Evolutionary conservation across 805 yeast species (phyloP).

Genomic region (Ogataea pini): DNA sequence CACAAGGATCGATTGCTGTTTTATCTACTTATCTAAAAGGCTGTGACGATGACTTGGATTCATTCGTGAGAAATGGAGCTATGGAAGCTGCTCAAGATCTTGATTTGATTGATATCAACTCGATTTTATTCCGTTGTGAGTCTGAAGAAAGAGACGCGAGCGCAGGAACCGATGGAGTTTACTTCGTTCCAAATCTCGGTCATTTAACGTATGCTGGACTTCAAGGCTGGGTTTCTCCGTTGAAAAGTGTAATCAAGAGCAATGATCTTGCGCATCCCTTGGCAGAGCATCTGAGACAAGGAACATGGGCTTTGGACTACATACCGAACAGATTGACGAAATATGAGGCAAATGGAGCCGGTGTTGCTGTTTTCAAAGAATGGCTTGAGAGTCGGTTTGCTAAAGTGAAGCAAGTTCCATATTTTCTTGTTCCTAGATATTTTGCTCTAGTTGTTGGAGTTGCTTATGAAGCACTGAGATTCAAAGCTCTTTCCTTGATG

Average conservation of each 20-base stretch:
- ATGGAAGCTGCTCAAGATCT: conserved; percentile 66
- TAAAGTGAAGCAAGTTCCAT: conserved; percentile 67
- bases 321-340: conserved; percentile 60
- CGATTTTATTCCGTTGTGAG: conserved; percentile 73
- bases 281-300: conserved; percentile 76
- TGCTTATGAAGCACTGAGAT: conserved; percentile 80
- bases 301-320: conserved; percentile 88
- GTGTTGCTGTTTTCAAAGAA: conserved; percentile 53
- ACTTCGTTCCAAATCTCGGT: conserved; percentile 74
- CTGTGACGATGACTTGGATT: conserved; percentile 66
- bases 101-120: conserved; percentile 69
- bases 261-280: conserved; percentile 86
- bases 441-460: conserved; percentile 81
- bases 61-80: conserved; percentile 73
- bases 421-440: conserved; percentile 81
- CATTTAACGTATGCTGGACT: conserved; percentile 82
- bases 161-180: conserved; percentile 69
- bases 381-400: conserved; percentile 73
- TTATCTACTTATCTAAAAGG: conserved; percentile 68
- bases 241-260: conserved; percentile 58
- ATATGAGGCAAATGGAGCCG: conserved; percentile 45
- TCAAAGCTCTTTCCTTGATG: conserved; percentile 60
- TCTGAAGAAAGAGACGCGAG: conserved; percentile 85
- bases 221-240: conserved; percentile 84
- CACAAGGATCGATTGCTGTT: conserved; percentile 89